Conservation (phyloP, 495 filamentous ascomycete species). For the Trichoderma gamsii region DNA sequence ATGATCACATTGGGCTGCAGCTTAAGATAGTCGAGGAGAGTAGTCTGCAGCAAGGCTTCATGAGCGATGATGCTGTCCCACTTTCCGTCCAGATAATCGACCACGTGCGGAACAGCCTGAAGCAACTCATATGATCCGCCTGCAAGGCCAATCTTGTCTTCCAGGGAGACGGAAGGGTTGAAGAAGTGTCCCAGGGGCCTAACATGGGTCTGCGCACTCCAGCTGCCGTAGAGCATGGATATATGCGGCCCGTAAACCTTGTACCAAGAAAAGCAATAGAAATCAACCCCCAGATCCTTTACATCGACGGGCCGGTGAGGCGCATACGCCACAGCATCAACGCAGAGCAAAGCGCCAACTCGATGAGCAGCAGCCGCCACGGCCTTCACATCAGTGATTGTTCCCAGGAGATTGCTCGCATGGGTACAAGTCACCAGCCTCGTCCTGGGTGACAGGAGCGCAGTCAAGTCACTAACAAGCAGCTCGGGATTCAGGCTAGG, state of each 20-base stretch:
- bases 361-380: constrained; percentile 43
- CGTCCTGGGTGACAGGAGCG: constrained; percentile 53
- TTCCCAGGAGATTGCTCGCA: constrained; percentile 64
- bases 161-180: constrained; percentile 50
- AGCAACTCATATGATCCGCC: constrained; percentile 62
- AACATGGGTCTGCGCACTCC: constrained; percentile 42
- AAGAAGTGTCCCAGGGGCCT: constrained; percentile 60
- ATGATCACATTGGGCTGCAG: constrained; percentile 44
- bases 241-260: constrained; percentile 73
- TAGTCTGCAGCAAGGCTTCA: constrained; percentile 53
- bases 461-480: constrained; percentile 42
- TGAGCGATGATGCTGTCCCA: constrained; percentile 52
- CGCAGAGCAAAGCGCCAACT: constrained; percentile 37
- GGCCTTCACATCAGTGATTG: constrained; percentile 54
- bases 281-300: constrained; percentile 57
- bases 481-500: constrained; percentile 48
- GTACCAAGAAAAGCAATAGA: constrained; percentile 73
- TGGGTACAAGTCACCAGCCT: constrained; percentile 64
- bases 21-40: constrained; percentile 51
- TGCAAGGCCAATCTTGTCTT: constrained; percentile 59
- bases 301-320: constrained; percentile 66
- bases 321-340: constrained; percentile 64
- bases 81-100: constrained; percentile 48
- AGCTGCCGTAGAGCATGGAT: constrained; percentile 57
- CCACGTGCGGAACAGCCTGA: constrained; percentile 49